Conservation (phyloP, 2,329 filamentous ascomycete species). For the Blumeria hordei region DNA sequence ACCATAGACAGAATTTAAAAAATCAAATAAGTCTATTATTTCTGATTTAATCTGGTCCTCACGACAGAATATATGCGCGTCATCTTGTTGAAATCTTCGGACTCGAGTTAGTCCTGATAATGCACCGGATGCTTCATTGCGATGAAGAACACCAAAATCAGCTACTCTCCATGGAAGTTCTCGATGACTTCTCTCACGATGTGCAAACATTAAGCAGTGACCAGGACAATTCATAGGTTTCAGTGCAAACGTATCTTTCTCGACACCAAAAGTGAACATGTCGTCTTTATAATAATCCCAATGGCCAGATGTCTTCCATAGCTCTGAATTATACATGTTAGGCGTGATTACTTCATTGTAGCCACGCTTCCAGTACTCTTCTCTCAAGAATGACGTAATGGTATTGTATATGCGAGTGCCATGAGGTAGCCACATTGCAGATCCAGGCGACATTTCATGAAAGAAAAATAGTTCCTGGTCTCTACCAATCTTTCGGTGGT, state of each 20-base stretch:
- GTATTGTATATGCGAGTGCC: conserved; percentile 87
- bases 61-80: conserved; percentile 87
- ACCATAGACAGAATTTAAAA: conserved; percentile 57
- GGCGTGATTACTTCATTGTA: conserved; percentile 92
- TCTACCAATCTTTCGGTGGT: conserved; percentile 79
- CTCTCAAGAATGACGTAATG: conserved; percentile 54
- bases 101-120: conserved; percentile 79
- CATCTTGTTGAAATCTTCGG: conserved; percentile 84
- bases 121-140: conserved; percentile 86
- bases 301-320: conserved; percentile 91
- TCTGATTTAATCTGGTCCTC: conserved; percentile 52
- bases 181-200: conserved; percentile 64
- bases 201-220: conserved; percentile 70
- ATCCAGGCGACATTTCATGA: conserved; percentile 78
- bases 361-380: conserved; percentile 77
- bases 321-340: conserved; percentile 80
- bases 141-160: conserved; percentile 85
- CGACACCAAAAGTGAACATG: conserved; percentile 70
- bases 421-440: conserved; percentile 76
- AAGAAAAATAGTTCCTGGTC: conserved; percentile 98
- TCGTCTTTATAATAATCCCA: conserved; percentile 88
- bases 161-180: conserved; percentile 82
- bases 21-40: conserved; percentile 69
- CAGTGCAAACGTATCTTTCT: conserved; percentile 65
- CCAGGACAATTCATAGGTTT: conserved; percentile 99